These are phyloP conservation scores for Sarcocystis neurona DNA, from an alignment of 169 alveolate genomes.

Conservation along the genomic window DNA sequence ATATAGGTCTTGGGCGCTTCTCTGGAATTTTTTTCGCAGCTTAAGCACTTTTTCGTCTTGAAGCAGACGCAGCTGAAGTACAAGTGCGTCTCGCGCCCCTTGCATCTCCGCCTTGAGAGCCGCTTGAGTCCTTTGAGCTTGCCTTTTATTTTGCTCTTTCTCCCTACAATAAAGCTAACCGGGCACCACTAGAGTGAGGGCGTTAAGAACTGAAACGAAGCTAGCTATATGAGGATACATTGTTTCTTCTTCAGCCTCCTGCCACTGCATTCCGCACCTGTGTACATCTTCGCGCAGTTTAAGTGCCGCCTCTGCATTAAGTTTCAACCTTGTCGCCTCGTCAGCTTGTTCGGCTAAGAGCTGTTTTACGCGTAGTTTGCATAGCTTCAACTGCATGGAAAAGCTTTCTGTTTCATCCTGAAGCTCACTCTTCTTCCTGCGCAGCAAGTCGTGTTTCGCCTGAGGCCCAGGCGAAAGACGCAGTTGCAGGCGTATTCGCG, in stretches of 20 bases:
- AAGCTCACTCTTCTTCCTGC: conserved; percentile 23
- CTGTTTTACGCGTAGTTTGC: conserved; percentile 38
- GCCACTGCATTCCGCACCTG: conserved; percentile 1
- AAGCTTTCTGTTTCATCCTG: background rate
- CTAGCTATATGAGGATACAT: no score
- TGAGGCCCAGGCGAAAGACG: no score
- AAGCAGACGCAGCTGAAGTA: conserved; percentile 80
- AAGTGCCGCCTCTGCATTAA: conserved; percentile 25
- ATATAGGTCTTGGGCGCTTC: conserved; percentile 81
- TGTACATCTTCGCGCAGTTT: conserved; percentile 31
- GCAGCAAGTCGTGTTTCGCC: conserved; percentile 29
- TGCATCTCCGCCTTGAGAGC: conserved; percentile 40
- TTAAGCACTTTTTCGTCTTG: conserved; percentile 78
- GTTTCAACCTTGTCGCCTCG: background rate
- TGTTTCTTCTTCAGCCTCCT: no score
- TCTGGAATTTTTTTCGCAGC: conserved; percentile 79
- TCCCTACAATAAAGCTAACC: no score
- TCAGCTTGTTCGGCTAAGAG: conserved; percentile 23
- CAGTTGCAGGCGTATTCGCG: no score
- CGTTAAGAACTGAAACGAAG: no score
- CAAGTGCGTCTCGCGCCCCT: conserved; percentile 66
- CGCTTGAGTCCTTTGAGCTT: background rate
- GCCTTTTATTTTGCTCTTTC: background rate
- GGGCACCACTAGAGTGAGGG: no score
- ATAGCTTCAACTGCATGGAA: conserved; percentile 14